phyloP scores from a whole-genome alignment of 192 early-diverging fungal species.

The Allomyces macrogynus region DNA sequence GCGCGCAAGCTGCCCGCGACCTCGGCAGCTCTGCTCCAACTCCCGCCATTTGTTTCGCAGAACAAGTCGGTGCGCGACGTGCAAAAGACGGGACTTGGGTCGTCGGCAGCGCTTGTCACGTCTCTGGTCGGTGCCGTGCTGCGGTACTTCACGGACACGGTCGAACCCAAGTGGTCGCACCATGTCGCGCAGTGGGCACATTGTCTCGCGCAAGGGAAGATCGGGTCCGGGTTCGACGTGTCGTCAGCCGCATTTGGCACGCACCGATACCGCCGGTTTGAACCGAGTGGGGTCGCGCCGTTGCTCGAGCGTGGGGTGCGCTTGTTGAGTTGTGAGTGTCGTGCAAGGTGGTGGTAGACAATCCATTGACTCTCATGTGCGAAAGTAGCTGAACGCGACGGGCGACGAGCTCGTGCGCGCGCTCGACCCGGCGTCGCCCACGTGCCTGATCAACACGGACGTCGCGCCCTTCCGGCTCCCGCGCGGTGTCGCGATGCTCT shows the following conservation, averaged over 20 bases:
- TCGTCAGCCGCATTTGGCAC: slow-evolving; percentile 77
- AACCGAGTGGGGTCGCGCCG: slow-evolving; percentile 33
- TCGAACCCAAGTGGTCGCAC: slow-evolving; percentile 42
- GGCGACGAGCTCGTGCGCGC: background rate
- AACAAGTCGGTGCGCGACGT: slow-evolving; percentile 29
- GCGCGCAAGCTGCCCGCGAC: slow-evolving; percentile 23
- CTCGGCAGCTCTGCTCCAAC: slow-evolving; percentile 25
- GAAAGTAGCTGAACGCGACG: background rate
- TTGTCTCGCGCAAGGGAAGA: slow-evolving; percentile 95
- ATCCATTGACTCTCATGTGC: no score
- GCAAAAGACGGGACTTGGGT: slow-evolving; percentile 91
- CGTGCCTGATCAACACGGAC: slow-evolving; percentile 20
- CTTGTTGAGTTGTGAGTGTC: background rate
- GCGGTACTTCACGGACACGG: slow-evolving; percentile 36
- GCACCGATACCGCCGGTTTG: slow-evolving; percentile 69
- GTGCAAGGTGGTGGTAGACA: no score
- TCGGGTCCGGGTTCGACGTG: slow-evolving; percentile 93
- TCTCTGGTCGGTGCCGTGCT: slow-evolving; percentile 66
- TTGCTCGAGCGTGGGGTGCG: background rate
- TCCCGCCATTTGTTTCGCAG: slow-evolving; percentile 36
- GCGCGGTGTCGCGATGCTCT: slow-evolving; percentile 41
- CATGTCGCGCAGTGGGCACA: slow-evolving; percentile 78
- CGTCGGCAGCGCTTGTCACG: slow-evolving; percentile 88
- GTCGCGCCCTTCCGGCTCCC: slow-evolving; percentile 48
- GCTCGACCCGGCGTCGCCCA: no score